Base-by-base conservation (phyloP, 768 basidiomycete genomes). In the Cubamyces lactineus region DNA sequence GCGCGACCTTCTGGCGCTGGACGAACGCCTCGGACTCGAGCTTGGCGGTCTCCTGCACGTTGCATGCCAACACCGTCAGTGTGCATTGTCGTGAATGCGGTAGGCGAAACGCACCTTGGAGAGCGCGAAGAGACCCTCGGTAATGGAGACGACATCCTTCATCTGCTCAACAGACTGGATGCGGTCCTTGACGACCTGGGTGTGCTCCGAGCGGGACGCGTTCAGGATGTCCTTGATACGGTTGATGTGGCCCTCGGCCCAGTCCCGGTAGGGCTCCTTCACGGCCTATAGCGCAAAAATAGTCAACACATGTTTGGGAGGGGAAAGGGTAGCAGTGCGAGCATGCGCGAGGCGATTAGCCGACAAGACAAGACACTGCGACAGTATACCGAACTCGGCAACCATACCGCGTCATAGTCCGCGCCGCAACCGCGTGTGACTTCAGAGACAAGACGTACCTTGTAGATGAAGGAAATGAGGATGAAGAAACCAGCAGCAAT, bases 91-190 rank as follows among this genome's bases (percentile, higher is more conserved):
- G 46, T 23, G 16, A 16, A 56, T 30, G 54, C 5, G 24, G 61
- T 41, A 51, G 47, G 17, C 5, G 3, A 6, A 11, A 70, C 81
- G 53, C 46, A 89, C 94, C 86, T 96, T 96, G 71, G 97, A 96
- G 60, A 98, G 79, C 57, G 88, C 82, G 73, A 98, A 99, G 70
- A 99, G 91, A 53, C 82, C 86, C 77, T 96, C 78, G 57, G 97
- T 99, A 69, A 98, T 80, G 58, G 86, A 84, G 65, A 95, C 93
- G 69, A 97, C 96, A 73, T 98, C 96, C 78, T 94, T 96, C 88
- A 98, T 91, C 76, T 95, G 86, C 42, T 84, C 87, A 66, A 99
- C 96, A 56, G 89, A 87, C 73, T 84, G 82, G 76, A 99, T 98
- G 72, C 97, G 92, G 72, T 89, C 87, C 77, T 93, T 87, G 69